phyloP scores from a whole-genome alignment of 164 flowering plant genomes.

The Tetrastigma voinierianum region DNA sequence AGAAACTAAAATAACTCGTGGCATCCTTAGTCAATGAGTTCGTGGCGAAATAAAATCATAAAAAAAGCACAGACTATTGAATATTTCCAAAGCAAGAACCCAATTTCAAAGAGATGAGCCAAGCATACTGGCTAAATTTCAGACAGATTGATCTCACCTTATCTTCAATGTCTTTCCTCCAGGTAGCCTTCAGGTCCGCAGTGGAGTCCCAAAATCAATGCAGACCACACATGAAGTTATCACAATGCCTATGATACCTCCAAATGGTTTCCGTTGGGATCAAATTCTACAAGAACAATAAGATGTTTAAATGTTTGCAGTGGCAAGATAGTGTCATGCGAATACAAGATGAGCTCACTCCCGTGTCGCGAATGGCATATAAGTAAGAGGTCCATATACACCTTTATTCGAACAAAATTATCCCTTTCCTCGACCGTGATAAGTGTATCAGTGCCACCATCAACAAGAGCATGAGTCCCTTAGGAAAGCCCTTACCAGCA shows the following conservation, averaged over 20 bases:
- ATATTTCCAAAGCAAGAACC: no score
- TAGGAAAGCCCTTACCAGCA: slow-evolving; percentile 25
- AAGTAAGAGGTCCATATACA: slow-evolving; percentile 83
- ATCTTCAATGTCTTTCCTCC: slow-evolving; percentile 53
- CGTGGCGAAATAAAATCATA: slow-evolving; percentile 19
- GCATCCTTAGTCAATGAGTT: slow-evolving; percentile 61
- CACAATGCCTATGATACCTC: slow-evolving; percentile 66
- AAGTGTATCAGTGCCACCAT: slow-evolving; percentile 56
- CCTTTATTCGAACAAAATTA: slow-evolving; percentile 62
- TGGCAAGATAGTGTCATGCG: no score
- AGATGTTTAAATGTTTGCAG: no score
- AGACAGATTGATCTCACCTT: slow-evolving; percentile 35
- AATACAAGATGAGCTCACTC: slow-evolving; percentile 42
- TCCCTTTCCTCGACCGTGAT: slow-evolving; percentile 86
- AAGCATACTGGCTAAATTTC: neutral
- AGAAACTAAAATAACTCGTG: slow-evolving; percentile 60
- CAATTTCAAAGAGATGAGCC: neutral
- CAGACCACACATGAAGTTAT: slow-evolving; percentile 30
- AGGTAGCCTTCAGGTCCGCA: slow-evolving; percentile 51
- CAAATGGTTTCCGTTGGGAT: slow-evolving; percentile 44
- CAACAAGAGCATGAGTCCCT: slow-evolving; percentile 36
- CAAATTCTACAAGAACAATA: slow-evolving; percentile 47
- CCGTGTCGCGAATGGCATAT: slow-evolving; percentile 76
- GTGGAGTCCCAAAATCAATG: no score
- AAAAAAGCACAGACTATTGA: no score